Evolutionary conservation across 768 basidiomycete species (phyloP).

Genomic region (Clathrus columnatus): DNA sequence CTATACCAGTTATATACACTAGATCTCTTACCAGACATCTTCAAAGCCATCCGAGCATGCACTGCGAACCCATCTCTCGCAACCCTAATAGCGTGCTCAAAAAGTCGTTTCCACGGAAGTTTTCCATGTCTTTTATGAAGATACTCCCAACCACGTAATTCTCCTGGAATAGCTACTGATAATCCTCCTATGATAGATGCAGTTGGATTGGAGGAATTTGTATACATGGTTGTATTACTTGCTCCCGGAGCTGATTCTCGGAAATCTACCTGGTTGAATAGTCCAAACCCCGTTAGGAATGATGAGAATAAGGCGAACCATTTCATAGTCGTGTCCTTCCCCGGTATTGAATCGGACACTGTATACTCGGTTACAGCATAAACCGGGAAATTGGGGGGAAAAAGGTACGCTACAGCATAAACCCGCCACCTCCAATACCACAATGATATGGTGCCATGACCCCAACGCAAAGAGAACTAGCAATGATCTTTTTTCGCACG

Average conservation of each 20-base stretch:
- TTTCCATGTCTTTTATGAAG: neutral
- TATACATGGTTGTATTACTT: neutral
- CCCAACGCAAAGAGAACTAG: conserved; percentile 32
- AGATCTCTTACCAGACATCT: neutral
- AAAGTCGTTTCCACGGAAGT: neutral
- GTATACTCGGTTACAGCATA: conserved; percentile 4
- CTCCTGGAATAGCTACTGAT: neutral
- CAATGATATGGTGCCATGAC: conserved; percentile 30
- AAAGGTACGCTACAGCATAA: conserved; percentile 8
- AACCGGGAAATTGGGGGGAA: too few species aligned
- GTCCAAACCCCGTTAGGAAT: neutral
- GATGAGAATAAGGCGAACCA: neutral
- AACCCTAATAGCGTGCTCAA: neutral
- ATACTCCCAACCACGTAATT: neutral
- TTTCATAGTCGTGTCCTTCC: conserved; percentile 5
- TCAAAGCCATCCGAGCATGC: neutral
- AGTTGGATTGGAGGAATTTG: neutral
- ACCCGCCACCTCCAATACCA: conserved; percentile 25
- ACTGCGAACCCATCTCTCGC: neutral
- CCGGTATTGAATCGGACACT: conserved; percentile 21
- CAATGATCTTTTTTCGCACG: conserved; percentile 22
- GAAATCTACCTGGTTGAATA: conserved; percentile 41
- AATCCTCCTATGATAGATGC: neutral
- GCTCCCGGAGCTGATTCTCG: conserved; percentile 33
- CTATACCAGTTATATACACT: too few species aligned